A percentile compares a stretch with the other conserved stretches of the same genome.
Conservation (phyloP, 257 asterid genomes). For the Solanum arcanum region DNA sequence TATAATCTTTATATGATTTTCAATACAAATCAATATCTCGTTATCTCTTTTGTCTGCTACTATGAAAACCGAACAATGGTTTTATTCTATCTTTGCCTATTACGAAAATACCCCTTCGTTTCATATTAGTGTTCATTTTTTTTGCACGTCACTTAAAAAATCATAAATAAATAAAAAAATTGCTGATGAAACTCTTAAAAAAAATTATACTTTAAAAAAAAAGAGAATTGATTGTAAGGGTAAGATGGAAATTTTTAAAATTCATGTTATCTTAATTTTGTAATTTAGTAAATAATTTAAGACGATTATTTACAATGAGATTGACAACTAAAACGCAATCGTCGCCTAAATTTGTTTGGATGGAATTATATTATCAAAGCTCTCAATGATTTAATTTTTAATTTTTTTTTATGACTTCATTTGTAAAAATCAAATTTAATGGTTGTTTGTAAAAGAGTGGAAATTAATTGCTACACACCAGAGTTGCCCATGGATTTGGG, state of each 20-base stretch:
- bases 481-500: not conserved
- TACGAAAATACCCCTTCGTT: not conserved
- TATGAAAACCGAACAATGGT: not conserved
- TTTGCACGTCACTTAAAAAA: no score
- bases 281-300: no score
- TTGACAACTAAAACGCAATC: not conserved
- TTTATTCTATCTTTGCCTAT: not conserved
- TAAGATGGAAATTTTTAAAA: no score
- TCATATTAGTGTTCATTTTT: fast-evolving
- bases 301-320: not conserved
- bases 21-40: not conserved
- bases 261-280: not conserved
- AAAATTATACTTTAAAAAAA: not conserved
- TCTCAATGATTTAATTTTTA: not conserved
- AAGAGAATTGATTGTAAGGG: not conserved
- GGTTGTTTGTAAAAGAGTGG: not conserved
- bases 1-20: not conserved
- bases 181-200: no score
- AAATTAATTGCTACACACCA: not conserved
- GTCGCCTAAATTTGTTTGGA: not conserved
- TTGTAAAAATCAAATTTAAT: not conserved
- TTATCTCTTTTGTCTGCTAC: not conserved
- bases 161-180: no score
- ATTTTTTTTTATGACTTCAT: not conserved
- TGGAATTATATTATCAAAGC: not conserved